Conservation (phyloP, 306 rosid genomes). For the Acacia crassicarpa region DNA sequence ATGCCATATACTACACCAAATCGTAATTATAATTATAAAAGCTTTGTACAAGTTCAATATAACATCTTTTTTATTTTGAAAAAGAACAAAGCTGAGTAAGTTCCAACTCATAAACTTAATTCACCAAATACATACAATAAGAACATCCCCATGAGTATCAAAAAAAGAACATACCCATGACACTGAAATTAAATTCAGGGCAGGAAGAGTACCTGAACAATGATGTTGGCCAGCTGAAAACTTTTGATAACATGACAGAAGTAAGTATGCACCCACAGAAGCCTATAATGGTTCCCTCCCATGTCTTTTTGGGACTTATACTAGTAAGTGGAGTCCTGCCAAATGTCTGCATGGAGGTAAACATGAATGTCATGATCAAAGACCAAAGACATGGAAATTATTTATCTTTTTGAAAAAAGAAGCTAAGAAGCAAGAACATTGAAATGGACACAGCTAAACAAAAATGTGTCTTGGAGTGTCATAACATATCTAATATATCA, state of each 20-base stretch:
- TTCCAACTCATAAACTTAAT: slow-evolving; percentile 2
- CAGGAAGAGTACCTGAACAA: slow-evolving; percentile 58
- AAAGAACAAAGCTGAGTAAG: background rate
- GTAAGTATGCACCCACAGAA: slow-evolving; percentile 89
- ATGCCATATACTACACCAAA: background rate
- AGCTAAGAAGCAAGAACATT: background rate
- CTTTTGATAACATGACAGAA: slow-evolving; percentile 62
- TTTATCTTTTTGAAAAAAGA: background rate
- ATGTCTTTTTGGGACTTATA: slow-evolving; percentile 94
- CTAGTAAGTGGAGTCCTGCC: slow-evolving; percentile 90
- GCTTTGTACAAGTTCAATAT: slow-evolving; percentile 1
- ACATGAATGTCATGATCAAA: slow-evolving; percentile 26
- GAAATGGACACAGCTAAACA: background rate
- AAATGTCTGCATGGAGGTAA: slow-evolving; percentile 66
- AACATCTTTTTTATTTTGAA: background rate
- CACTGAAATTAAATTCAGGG: slow-evolving; percentile 27
- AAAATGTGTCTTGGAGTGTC: background rate
- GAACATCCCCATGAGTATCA: background rate
- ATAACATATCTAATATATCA: background rate
- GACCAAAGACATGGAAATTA: background rate
- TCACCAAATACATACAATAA: background rate
- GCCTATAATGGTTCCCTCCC: slow-evolving; percentile 97
- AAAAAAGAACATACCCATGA: background rate
- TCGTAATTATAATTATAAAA: background rate
- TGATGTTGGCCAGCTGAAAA: slow-evolving; percentile 84